Conservation (phyloP, 2,329 filamentous ascomycete genomes). For the Ceratocystis cubensis region DNA sequence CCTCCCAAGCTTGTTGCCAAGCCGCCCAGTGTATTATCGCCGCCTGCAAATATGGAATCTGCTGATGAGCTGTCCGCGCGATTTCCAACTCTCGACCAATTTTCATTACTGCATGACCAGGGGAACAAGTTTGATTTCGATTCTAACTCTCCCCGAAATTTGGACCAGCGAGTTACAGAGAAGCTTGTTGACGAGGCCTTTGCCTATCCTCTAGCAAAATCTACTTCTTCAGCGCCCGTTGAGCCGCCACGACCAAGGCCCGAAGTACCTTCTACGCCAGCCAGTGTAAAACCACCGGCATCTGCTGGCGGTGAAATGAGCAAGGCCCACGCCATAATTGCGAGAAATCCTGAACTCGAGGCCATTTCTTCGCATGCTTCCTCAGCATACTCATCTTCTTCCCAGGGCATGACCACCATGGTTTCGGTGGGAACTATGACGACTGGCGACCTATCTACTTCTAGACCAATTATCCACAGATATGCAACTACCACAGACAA, state of each 20-base stretch:
- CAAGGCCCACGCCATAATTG: constrained; percentile 51
- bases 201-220: constrained; percentile 32
- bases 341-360: constrained; percentile 48
- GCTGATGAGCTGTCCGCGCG: constrained; percentile 70
- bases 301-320: constrained; percentile 39
- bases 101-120: constrained; percentile 76
- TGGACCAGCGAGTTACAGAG: constrained; percentile 58
- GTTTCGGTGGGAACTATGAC: constrained; percentile 70
- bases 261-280: not conserved
- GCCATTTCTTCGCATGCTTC: constrained; percentile 36
- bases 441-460: constrained; percentile 12
- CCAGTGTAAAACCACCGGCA: constrained; percentile 25
- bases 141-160: constrained; percentile 37
- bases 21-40: constrained; percentile 9
- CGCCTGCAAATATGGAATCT: constrained; percentile 25
- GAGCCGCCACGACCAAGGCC: not conserved
- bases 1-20: not conserved
- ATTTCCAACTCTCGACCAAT: constrained; percentile 88
- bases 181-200: constrained; percentile 80
- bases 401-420: constrained; percentile 23
- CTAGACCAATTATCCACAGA: constrained; percentile 29
- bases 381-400: constrained; percentile 26
- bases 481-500: constrained; percentile 24
- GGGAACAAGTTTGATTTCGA: constrained; percentile 78
- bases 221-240: constrained; percentile 25